These are phyloP conservation scores for Alternaria postmessia DNA, from an alignment of 2,329 filamentous ascomycete species.

Conservation along the genomic window DNA sequence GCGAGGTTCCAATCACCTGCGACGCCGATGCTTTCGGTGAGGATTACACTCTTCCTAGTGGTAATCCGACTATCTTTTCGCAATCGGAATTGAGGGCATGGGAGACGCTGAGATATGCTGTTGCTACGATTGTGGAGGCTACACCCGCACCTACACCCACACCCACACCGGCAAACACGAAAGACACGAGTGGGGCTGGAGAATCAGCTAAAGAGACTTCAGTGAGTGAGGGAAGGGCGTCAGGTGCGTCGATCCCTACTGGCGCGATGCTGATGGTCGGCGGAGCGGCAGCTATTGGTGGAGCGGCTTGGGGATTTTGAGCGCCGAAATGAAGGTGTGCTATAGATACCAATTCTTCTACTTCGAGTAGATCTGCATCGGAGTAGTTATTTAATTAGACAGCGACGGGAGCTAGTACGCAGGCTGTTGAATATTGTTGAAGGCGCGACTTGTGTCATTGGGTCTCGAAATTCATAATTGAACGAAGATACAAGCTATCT, in stretches of 20 bases:
- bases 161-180: not conserved
- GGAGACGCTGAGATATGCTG: not conserved
- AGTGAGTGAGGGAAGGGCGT: conserved; percentile 1
- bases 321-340: too few species aligned
- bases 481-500: too few species aligned
- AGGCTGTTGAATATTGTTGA: too few species aligned
- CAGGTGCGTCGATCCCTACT: not conserved
- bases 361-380: too few species aligned
- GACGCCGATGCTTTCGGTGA: not conserved
- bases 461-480: too few species aligned
- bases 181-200: not conserved
- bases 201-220: not conserved
- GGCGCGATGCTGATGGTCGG: conserved; percentile 5
- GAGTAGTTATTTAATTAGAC: rapidly evolving
- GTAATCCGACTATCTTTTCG: not conserved
- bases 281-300: conserved; percentile 4
- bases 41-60: not conserved
- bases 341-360: too few species aligned
- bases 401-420: too few species aligned
- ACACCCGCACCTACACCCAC: too few species aligned
- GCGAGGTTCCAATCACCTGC: conserved; percentile 10
- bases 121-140: conserved; percentile 11
- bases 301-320: conserved; percentile 5
- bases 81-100: not conserved
- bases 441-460: too few species aligned